Percentiles rank a stretch among this genome's conserved stretches.
Evolutionary conservation across 1,139 yeast genomes (phyloP).

Genomic region (Lodderomyces orthopsilosis): DNA sequence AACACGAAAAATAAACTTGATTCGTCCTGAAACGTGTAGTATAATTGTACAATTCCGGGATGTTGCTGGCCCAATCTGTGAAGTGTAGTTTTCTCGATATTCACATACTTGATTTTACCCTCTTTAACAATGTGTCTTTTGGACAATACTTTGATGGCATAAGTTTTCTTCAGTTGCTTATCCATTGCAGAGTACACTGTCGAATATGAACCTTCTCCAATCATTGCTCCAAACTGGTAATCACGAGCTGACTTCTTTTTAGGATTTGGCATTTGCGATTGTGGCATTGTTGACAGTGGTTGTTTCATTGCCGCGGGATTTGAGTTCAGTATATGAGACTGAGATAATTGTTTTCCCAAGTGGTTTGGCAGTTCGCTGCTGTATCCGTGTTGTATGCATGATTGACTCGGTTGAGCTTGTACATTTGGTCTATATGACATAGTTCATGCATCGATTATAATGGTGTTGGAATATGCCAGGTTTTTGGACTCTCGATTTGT

Average conservation of each 20-base stretch:
- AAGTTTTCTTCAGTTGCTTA: constrained; percentile 51
- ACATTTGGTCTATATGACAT: not conserved
- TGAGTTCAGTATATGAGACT: constrained; percentile 1
- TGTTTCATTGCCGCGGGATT: constrained; percentile 5
- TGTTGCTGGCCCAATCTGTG: constrained; percentile 67
- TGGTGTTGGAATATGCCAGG: not conserved
- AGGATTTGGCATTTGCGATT: constrained; percentile 2
- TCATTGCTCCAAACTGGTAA: constrained; percentile 65
- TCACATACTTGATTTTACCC: constrained; percentile 75
- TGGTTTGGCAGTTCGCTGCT: not conserved
- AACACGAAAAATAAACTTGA: constrained; percentile 67
- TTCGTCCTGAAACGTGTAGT: constrained; percentile 79
- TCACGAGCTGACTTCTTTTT: constrained; percentile 52
- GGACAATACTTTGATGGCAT: constrained; percentile 72
- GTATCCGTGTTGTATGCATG: not conserved
- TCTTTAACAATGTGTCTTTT: constrained; percentile 75
- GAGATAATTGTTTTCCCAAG: constrained; percentile 2
- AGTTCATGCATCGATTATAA: not conserved
- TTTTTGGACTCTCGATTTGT: not conserved
- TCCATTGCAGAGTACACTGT: constrained; percentile 73
- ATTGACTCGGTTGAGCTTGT: constrained; percentile 1
- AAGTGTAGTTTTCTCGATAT: constrained; percentile 72
- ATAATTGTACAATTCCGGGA: constrained; percentile 67
- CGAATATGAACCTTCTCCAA: constrained; percentile 83
- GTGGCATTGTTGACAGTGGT: constrained; percentile 4